phyloP scores from a whole-genome alignment of 371 early-diverging fungal genomes.

The Syncephalastrum racemosum region DNA sequence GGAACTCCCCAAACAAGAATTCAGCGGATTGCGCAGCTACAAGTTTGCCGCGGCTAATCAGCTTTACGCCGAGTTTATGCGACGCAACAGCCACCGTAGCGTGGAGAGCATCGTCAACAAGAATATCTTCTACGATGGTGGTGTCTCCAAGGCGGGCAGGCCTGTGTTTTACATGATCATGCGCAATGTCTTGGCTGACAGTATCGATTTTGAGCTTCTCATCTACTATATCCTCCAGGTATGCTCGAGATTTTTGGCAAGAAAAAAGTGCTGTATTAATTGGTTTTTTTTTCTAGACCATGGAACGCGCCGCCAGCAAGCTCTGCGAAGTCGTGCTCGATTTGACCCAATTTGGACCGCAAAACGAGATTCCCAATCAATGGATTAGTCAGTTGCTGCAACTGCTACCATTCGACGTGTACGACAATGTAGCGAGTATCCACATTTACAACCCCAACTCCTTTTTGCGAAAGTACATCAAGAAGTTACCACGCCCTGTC shows the following conservation, averaged over 20 bases:
- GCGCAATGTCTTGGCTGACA: constrained; percentile 72
- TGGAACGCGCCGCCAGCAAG: constrained; percentile 59
- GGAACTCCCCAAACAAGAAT: constrained; percentile 42
- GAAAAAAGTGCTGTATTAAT: neutral
- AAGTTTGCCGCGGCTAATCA: constrained; percentile 58
- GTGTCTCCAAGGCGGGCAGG: constrained; percentile 71
- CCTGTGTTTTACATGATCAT: constrained; percentile 86
- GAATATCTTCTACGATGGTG: constrained; percentile 80
- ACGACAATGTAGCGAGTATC: constrained; percentile 54
- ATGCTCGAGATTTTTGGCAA: constrained; percentile 16
- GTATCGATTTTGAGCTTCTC: constrained; percentile 82
- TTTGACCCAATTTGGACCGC: constrained; percentile 74
- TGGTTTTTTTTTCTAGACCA: constrained; percentile 32
- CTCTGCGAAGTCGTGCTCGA: constrained; percentile 83
- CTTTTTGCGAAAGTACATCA: constrained; percentile 70
- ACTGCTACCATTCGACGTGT: constrained; percentile 65
- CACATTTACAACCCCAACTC: constrained; percentile 83
- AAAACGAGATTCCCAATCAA: constrained; percentile 80
- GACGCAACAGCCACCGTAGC: constrained; percentile 67
- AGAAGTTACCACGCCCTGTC: constrained; percentile 58
- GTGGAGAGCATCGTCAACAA: constrained; percentile 65
- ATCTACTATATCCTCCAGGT: constrained; percentile 74
- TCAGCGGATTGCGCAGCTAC: constrained; percentile 45
- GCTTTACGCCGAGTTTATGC: constrained; percentile 79
- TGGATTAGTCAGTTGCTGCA: constrained; percentile 76